Conservation (phyloP, 1,284 basidiomycete species). For the Moesziomyces sp. region DNA sequence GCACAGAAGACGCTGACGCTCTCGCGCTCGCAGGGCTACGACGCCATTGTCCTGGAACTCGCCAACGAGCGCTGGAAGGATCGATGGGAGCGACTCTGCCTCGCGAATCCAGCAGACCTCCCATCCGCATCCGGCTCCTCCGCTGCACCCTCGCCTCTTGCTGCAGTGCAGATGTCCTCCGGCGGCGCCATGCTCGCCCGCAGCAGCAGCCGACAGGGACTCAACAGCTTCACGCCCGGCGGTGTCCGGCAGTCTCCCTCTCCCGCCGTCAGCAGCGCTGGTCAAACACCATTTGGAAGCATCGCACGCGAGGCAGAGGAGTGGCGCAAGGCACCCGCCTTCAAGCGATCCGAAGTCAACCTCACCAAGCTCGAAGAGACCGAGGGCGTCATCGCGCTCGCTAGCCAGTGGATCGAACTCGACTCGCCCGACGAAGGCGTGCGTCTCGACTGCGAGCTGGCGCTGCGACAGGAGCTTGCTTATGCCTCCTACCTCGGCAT, state of each 20-base stretch:
- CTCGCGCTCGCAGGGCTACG: slow-evolving; percentile 70
- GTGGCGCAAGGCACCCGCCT: slow-evolving; percentile 86
- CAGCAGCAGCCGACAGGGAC: slow-evolving; percentile 52
- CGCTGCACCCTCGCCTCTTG: slow-evolving; percentile 13
- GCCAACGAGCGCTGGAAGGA: slow-evolving; percentile 86
- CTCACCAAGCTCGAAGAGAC: slow-evolving; percentile 88
- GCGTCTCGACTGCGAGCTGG: slow-evolving; percentile 93
- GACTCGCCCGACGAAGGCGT: slow-evolving; percentile 94
- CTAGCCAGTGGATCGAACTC: slow-evolving; percentile 93
- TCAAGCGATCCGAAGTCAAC: slow-evolving; percentile 86
- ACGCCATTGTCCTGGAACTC: slow-evolving; percentile 80
- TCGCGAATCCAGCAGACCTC: slow-evolving; percentile 69
- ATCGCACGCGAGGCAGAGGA: slow-evolving; percentile 77
- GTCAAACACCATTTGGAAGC: slow-evolving; percentile 13
- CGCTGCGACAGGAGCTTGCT: slow-evolving; percentile 89
- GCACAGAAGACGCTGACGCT: slow-evolving; percentile 37
- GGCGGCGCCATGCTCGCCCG: slow-evolving; percentile 38
- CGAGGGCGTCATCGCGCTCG: slow-evolving; percentile 79
- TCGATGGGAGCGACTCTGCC: slow-evolving; percentile 89
- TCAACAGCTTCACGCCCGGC: slow-evolving; percentile 22
- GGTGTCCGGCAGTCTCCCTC: slow-evolving; percentile 23
- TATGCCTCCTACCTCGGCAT: slow-evolving; percentile 93
- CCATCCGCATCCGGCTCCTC: slow-evolving; percentile 14
- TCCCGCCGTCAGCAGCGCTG: slow-evolving; percentile 8
- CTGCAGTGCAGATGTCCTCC: slow-evolving; percentile 16